These are phyloP conservation scores for Metarhizium sp. DNA, from an alignment of 2,329 filamentous ascomycete genomes.

Conservation along the genomic window DNA sequence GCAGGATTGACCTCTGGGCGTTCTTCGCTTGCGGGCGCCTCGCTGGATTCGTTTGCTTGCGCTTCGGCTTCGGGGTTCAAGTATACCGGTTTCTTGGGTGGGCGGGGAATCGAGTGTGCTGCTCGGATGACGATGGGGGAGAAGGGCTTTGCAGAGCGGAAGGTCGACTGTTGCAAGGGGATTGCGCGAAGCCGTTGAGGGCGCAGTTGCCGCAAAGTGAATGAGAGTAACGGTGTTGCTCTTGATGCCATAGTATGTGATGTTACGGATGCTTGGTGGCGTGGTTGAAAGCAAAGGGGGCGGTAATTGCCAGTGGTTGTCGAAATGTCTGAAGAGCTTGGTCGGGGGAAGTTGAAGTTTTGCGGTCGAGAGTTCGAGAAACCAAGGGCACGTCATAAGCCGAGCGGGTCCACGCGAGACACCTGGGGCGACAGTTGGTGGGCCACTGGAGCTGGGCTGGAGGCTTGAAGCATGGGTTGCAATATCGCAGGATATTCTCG, in stretches of 20 bases:
- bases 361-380: background rate
- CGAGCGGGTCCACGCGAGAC: too few relatives aligned
- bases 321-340: conserved; percentile 2
- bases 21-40: conserved; percentile 17
- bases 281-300: background rate
- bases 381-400: conserved; percentile 10
- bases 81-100: conserved; percentile 9
- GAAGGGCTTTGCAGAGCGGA: conserved; percentile 1
- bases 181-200: conserved; percentile 9
- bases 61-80: conserved; percentile 5
- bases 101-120: conserved; percentile 27
- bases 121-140: conserved; percentile 15
- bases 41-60: conserved; percentile 5
- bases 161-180: conserved; percentile 7
- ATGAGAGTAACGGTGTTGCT: conserved; percentile 10
- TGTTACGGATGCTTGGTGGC: background rate
- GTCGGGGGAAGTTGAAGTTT: background rate
- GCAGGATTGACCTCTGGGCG: conserved; percentile 37
- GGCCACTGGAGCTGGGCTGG: too few relatives aligned
- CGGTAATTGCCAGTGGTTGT: background rate
- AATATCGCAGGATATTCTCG: too few relatives aligned
- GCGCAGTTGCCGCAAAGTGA: conserved; percentile 12
- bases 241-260: conserved; percentile 19
- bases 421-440: too few relatives aligned
- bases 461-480: too few relatives aligned